phyloP scores from a whole-genome alignment of 306 rosid species.

The Glycyrrhiza uralensis region DNA sequence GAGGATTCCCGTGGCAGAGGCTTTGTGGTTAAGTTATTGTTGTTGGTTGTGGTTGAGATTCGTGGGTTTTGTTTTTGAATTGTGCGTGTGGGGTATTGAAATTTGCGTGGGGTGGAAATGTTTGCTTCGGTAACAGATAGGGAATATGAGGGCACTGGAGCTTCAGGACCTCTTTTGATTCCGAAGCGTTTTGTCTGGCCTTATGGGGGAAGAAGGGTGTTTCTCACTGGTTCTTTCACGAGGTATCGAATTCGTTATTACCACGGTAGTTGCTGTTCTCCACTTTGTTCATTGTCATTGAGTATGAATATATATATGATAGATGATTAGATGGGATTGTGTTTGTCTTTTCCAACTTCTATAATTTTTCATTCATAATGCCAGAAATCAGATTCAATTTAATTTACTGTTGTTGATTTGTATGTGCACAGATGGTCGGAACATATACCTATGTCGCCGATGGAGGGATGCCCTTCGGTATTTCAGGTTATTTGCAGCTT shows the following conservation, averaged over 20 bases:
- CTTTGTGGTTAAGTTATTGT: not conserved
- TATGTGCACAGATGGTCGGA: conserved; percentile 60
- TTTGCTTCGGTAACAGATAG: conserved; percentile 49
- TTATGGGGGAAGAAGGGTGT: conserved; percentile 75
- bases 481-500: conserved; percentile 83
- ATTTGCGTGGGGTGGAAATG: no score
- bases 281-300: conserved; percentile 8
- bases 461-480: conserved; percentile 71
- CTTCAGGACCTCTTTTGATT: conserved; percentile 48
- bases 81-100: not conserved
- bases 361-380: not conserved
- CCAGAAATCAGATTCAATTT: conserved; percentile 16
- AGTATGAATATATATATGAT: not conserved
- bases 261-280: not conserved
- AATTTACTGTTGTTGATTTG: conserved; percentile 25
- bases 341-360: not conserved
- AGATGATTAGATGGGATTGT: not conserved
- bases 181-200: conserved; percentile 72
- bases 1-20: conserved; percentile 56
- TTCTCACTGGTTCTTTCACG: conserved; percentile 66
- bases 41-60: conserved; percentile 12
- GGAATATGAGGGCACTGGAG: conserved; percentile 45
- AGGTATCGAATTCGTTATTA: conserved; percentile 38
- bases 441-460: conserved; percentile 63
- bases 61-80: conserved; percentile 11